Evolutionary conservation across 306 rosid genomes (phyloP), one percentile per base, ranked within the genome.

Genomic region (Crataegus laevigata): DNA sequence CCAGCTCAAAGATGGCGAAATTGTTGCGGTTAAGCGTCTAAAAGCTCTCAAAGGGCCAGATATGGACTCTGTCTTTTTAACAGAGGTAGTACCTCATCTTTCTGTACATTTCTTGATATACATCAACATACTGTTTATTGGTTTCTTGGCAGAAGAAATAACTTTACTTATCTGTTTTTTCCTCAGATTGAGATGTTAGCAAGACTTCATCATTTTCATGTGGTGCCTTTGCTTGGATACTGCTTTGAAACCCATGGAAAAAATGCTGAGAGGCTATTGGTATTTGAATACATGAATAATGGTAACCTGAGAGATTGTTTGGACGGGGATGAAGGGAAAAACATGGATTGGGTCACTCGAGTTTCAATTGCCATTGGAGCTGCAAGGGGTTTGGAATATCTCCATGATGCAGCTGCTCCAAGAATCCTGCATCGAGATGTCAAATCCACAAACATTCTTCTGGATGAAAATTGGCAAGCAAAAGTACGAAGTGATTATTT

Each of bases 321-420:
- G 79, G 97, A 94, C 84, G 90, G 86, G 38, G 61, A 79, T 29
- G 80, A 78, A 28, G 93, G 91, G 47, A 83, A 82, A 74, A 74
- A 71, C 36, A 75, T 89, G 85, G 93, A 85, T 78, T 94, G 97
- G 97, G 58, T 77, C 54, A 81, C 92, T 68, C 93, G 99, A n/a
- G 96, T 94, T 80, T 71, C 83, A 11, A 88, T 90, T 80, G 99
- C 99, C 69, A 84, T 92, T 66, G 99, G 99, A 85, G 96, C 99
- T 79, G 99, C 99, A 55, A 90, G 93, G 73, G 99, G 96, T 47
- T 82, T 94, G 84, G 99, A 94, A 77, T 94, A 94, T 90, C 97
- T 94, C 72, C 99, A 94, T 79, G 99, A 91, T 64, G 97, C 99
- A 63, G 99, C 97, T 78, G 99, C 96, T 82, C 99, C 99, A 64